Percentiles rank a stretch among this genome's conserved stretches.
Conservation (phyloP, 768 basidiomycete species). For the Mycena floridula region DNA sequence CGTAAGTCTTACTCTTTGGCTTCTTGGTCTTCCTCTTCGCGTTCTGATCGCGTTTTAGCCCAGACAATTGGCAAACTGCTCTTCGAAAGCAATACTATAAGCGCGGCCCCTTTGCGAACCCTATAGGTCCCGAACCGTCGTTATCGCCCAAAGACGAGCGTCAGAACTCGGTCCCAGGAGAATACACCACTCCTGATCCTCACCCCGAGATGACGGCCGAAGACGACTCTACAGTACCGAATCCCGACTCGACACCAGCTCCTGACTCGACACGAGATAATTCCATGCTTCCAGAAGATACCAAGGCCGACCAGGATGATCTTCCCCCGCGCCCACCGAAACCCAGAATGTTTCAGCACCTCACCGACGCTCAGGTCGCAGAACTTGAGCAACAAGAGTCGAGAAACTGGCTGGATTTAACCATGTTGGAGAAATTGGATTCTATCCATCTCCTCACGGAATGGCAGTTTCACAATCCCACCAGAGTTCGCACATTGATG, state of each 20-base stretch:
- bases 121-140: conserved; percentile 58
- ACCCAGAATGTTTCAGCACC: neutral
- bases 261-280: conserved; percentile 5
- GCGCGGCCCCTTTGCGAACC: conserved; percentile 64
- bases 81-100: conserved; percentile 74
- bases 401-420: conserved; percentile 65
- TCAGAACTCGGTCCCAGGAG: conserved; percentile 22
- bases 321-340: neutral
- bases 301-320: neutral
- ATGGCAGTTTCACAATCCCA: conserved; percentile 84
- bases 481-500: conserved; percentile 65
- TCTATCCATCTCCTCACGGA: conserved; percentile 68
- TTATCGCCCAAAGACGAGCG: conserved; percentile 20
- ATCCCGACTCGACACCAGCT: neutral
- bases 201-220: conserved; percentile 1
- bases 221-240: too few relatives aligned
- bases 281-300: neutral
- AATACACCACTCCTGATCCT: conserved; percentile 17
- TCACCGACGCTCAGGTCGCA: conserved; percentile 1
- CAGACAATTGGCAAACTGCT: conserved; percentile 73
- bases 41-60: conserved; percentile 30
- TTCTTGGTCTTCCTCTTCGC: conserved; percentile 12
- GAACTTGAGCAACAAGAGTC: conserved; percentile 29
- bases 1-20: conserved; percentile 39
- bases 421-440: conserved; percentile 68